Base-by-base conservation (phyloP, 768 basidiomycete genomes). In the Tulasnella sp. region DNA sequence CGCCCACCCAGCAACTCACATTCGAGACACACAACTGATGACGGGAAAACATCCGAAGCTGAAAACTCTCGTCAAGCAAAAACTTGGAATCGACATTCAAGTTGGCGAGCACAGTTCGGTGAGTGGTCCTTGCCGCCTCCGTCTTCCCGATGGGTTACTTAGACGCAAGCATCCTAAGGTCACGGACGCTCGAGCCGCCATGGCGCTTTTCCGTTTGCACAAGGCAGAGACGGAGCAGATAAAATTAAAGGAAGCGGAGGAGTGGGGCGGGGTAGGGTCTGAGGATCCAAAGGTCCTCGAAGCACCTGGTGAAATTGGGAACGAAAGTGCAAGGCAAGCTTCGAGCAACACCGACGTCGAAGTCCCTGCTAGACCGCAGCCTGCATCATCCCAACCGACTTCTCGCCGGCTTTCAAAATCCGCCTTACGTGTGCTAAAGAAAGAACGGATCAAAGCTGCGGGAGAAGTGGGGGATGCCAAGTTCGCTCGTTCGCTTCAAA, bases 91-190 rank as follows among this genome's bases (percentile, higher is more conserved):
- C 1, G 87, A 89, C 24, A 98, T 98, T 78, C 97, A 99, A 84
- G 85, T 86, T 31, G 96, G 95, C 12, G 95, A 98, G 82, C 97
- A 99, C 84, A 94, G 90, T 44, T 96, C 95, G 85, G 97, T 97
- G 84, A 77, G 93, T 87, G 52, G 34, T 27, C 18, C 36, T 46
- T 74, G 58, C 46, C 31, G 14, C 9, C 39, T 78, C 39, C 24
- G 44, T 44, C 44, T 75, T 71, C 34, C 27, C n/a, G 52, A 62
- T 24, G 27, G 24, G 36, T 71, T 18, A 34, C 80, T 68, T 52
- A 62, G 34, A 79, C 72, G 36, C 39, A 0, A 19, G 8, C 7
- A 14, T 44, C 40, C 16, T 44, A 16, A 98, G 97, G 92, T 98
- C 6, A 94, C 90, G 24, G 97, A 99, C 84, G 96, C 97, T 0